A percentile compares a stretch with the other conserved stretches of the same genome.
Conservation (phyloP, 225 moss, liverwort and hornwort genomes). For the Neckera pumila region DNA sequence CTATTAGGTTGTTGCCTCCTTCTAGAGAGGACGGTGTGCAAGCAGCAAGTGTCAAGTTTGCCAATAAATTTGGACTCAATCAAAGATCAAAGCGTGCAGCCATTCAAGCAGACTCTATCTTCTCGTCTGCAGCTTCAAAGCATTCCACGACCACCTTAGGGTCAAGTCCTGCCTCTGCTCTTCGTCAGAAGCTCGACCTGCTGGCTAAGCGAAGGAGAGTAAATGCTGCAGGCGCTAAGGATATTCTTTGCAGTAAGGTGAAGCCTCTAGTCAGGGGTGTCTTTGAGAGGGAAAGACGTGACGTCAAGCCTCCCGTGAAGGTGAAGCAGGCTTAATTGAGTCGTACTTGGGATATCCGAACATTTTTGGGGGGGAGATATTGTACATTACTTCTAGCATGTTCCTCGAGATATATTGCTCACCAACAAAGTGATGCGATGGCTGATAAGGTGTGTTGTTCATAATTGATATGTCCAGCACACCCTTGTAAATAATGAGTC, state of each 20-base stretch:
- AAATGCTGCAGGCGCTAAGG: slow-evolving; percentile 54
- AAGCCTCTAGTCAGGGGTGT: slow-evolving; percentile 49
- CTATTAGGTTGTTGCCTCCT: slow-evolving; percentile 65
- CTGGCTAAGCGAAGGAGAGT: slow-evolving; percentile 75
- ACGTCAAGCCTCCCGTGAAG: slow-evolving; percentile 40
- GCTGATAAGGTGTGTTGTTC: background rate
- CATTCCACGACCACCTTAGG: background rate
- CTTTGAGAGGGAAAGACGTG: slow-evolving; percentile 17
- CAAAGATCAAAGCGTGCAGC: slow-evolving; percentile 73
- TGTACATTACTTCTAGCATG: slow-evolving; percentile 3
- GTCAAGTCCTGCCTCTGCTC: slow-evolving; percentile 17
- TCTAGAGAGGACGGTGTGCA: slow-evolving; percentile 52
- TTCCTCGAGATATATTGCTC: background rate
- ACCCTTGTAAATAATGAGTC: background rate
- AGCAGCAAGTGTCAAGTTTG: slow-evolving; percentile 68
- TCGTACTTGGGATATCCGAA: background rate
- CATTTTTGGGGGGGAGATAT: background rate
- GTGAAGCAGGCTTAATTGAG: slow-evolving; percentile 34
- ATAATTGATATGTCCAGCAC: background rate
- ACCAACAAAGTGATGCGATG: background rate
- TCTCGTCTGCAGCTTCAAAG: slow-evolving; percentile 34
- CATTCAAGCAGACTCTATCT: slow-evolving; percentile 82
- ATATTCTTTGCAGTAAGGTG: slow-evolving; percentile 62
- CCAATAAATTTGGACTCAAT: slow-evolving; percentile 60
- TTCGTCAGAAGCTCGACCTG: slow-evolving; percentile 62